These are phyloP conservation scores for Excoecaria agallocha DNA, from an alignment of 345 rosid species.

Conservation along the genomic window DNA sequence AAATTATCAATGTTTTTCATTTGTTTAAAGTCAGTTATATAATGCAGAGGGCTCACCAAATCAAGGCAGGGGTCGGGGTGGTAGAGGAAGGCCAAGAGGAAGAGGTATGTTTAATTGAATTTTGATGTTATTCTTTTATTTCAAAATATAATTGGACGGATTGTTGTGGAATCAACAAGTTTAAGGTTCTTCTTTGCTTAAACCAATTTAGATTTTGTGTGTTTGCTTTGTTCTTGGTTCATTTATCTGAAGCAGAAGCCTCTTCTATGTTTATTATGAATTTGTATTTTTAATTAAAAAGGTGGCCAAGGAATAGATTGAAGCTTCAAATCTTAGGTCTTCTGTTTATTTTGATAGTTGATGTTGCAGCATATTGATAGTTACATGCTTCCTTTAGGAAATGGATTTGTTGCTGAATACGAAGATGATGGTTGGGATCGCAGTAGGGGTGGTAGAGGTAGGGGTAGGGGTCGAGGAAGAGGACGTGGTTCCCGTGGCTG, in stretches of 20 bases:
- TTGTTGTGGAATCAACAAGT: neutral
- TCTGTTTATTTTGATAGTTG: neutral
- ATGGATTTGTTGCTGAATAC: too few species aligned
- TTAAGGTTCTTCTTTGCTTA: too few species aligned
- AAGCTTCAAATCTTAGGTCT: neutral
- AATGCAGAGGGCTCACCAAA: conserved; percentile 32
- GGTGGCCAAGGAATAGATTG: neutral
- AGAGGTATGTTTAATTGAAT: conserved; percentile 19
- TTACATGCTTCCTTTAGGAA: conserved; percentile 38
- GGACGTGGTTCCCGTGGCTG: conserved; percentile 73
- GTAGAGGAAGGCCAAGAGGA: conserved; percentile 29
- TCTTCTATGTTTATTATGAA: too few species aligned
- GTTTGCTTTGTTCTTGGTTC: neutral
- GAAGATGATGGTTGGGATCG: conserved; percentile 80
- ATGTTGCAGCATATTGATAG: neutral
- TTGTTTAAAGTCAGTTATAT: neutral
- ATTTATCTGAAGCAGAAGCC: neutral
- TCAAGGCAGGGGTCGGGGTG: conserved; percentile 31
- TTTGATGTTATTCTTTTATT: neutral
- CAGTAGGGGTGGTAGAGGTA: conserved; percentile 43
- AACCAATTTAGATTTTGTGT: neutral
- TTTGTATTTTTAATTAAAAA: neutral
- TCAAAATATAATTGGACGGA: neutral
- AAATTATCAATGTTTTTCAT: neutral
- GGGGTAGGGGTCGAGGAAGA: conserved; percentile 93